These are phyloP conservation scores for Lepiota venenata DNA, from an alignment of 768 basidiomycete species.

Conservation along the genomic window DNA sequence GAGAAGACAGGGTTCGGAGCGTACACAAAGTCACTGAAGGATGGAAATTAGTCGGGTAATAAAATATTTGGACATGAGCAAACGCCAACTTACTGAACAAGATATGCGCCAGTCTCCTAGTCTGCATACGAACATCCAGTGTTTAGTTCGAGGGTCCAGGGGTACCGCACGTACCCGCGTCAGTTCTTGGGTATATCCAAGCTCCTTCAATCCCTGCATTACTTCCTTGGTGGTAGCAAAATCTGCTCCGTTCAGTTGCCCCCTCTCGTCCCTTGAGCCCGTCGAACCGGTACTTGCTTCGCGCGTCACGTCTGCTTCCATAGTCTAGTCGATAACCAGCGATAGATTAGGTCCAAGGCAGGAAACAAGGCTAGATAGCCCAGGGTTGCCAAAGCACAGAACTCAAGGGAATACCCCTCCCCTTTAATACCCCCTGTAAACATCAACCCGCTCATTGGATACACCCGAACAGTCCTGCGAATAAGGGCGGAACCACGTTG, in stretches of 20 bases:
- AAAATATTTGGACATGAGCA: neutral
- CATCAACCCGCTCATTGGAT: neutral
- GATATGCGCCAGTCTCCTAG: conserved; percentile 48
- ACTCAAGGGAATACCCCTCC: neutral
- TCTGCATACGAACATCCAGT: conserved; percentile 23
- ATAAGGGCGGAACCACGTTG: neutral
- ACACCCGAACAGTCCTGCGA: neutral
- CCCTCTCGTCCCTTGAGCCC: neutral
- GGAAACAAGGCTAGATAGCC: neutral
- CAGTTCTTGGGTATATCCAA: conserved; percentile 57
- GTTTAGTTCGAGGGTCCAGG: neutral
- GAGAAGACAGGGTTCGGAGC: conserved; percentile 7
- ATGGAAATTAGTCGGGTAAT: neutral
- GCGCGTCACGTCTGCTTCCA: neutral
- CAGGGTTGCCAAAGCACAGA: neutral
- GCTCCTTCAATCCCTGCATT: conserved; percentile 38
- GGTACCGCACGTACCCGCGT: conserved; percentile 34
- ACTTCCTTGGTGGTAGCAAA: conserved; percentile 14
- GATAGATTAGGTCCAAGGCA: neutral
- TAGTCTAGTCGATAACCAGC: neutral
- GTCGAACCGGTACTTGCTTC: neutral
- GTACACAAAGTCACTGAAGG: conserved; percentile 46
- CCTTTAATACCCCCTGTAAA: neutral
- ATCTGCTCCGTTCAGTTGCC: neutral
- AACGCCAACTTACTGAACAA: conserved; percentile 43